These are phyloP conservation scores for Sugiyamaella xylanicola DNA, from an alignment of 1,139 yeast genomes.

Conservation along the genomic window DNA sequence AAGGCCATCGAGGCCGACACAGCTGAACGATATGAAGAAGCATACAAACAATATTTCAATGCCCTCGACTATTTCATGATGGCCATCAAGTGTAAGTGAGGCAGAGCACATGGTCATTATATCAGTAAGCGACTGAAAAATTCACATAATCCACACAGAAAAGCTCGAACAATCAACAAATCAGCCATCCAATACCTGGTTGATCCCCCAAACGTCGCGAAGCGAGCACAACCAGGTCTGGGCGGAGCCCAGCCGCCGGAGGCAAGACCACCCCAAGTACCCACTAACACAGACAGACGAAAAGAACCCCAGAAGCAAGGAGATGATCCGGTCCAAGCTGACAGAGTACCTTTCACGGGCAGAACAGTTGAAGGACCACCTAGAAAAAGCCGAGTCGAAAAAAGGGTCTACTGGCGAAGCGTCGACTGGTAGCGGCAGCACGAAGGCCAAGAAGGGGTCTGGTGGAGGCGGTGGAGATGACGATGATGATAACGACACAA, in stretches of 20 bases:
- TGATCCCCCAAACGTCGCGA: not conserved
- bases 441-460: conserved; percentile 55
- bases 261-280: not conserved
- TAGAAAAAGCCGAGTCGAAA: conserved; percentile 61
- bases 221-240: not conserved
- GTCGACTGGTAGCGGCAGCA: conserved; percentile 55
- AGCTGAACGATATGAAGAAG: conserved; percentile 89
- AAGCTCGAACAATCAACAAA: no score
- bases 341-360: conserved; percentile 92
- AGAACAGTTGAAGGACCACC: conserved; percentile 88
- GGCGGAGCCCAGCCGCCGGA: not conserved
- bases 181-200: no score
- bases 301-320: conserved; percentile 86
- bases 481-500: conserved; percentile 81
- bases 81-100: conserved; percentile 75
- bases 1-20: conserved; percentile 95
- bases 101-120: no score
- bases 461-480: conserved; percentile 50
- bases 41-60: conserved; percentile 87
- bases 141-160: no score
- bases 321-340: conserved; percentile 82
- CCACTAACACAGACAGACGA: conserved; percentile 53
- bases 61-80: conserved; percentile 95
- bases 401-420: conserved; percentile 49
- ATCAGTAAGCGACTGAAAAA: no score